These are phyloP conservation scores for Penicillium thymicola DNA, from an alignment of 2,329 filamentous ascomycete genomes.

Conservation along the genomic window DNA sequence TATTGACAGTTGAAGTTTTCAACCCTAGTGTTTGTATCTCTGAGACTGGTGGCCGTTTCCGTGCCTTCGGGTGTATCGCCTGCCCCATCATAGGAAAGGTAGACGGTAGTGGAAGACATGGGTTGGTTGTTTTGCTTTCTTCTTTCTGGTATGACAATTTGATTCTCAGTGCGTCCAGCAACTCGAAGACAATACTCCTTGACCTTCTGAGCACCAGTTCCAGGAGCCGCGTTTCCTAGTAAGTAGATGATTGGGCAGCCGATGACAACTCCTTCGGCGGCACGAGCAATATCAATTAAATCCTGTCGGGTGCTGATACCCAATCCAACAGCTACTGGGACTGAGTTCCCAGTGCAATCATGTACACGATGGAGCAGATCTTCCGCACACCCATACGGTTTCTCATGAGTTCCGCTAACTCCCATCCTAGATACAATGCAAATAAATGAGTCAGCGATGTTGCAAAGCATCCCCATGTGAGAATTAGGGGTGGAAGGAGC, in stretches of 20 bases:
- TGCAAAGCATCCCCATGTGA: conserved; percentile 88
- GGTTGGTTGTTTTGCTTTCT: conserved; percentile 29
- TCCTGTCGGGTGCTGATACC: conserved; percentile 91
- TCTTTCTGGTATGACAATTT: conserved; percentile 49
- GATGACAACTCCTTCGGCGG: conserved; percentile 90
- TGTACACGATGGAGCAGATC: conserved; percentile 77
- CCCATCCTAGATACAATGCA: conserved; percentile 95
- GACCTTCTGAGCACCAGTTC: conserved; percentile 64
- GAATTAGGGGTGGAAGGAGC: conserved; percentile 84
- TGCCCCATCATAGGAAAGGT: conserved; percentile 36
- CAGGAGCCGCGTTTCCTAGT: conserved; percentile 62
- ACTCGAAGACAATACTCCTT: conserved; percentile 79
- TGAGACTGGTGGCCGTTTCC: background rate
- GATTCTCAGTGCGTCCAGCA: conserved; percentile 47
- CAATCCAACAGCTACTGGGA: conserved; percentile 86
- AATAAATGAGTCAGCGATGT: conserved; percentile 93
- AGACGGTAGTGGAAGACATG: conserved; percentile 39
- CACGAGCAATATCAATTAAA: conserved; percentile 73
- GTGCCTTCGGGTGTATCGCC: background rate
- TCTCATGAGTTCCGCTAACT: conserved; percentile 81
- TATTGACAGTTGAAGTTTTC: conserved; percentile 94
- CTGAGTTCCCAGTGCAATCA: conserved; percentile 72
- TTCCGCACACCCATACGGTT: conserved; percentile 74
- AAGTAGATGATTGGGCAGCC: conserved; percentile 87
- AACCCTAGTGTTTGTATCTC: conserved; percentile 54